Evolutionary conservation across 1,139 yeast species (phyloP).

Genomic region (Wickerhamomyces sp.): DNA sequence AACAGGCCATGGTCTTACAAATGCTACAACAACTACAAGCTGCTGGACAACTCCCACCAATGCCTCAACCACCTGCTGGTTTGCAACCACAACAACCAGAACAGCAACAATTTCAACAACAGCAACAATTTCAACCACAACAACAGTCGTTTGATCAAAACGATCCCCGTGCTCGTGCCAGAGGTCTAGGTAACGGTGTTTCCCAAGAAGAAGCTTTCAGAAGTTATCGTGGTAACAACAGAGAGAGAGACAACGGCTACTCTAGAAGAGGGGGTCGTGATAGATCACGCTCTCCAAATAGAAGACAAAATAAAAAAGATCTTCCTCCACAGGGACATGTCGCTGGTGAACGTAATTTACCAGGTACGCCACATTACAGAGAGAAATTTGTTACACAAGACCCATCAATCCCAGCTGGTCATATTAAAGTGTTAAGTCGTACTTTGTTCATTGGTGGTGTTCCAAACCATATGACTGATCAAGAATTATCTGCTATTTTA

Average conservation of each 20-base stretch:
- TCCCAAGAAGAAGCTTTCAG: constrained; percentile 7
- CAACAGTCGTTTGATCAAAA: constrained; percentile 2
- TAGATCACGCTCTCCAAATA: constrained; percentile 26
- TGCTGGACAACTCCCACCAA: constrained; percentile 24
- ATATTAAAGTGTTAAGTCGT: constrained; percentile 80
- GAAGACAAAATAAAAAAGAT: constrained; percentile 9
- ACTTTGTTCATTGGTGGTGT: constrained; percentile 94
- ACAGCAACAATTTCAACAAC: constrained; percentile 9
- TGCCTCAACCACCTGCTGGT: constrained; percentile 12
- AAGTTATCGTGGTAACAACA: constrained; percentile 21
- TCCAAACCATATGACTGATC: constrained; percentile 75
- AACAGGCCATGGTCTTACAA: constrained; percentile 42
- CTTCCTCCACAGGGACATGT: constrained; percentile 30
- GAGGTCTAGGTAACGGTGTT: constrained; percentile 20
- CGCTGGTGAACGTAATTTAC: constrained; percentile 57
- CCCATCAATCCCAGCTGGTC: constrained; percentile 68
- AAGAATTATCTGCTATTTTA: constrained; percentile 59
- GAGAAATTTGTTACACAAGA: constrained; percentile 70
- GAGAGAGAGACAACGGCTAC: constrained; percentile 13
- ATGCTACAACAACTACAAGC: constrained; percentile 34
- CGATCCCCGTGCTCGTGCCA: constrained; percentile 15
- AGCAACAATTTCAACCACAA: constrained; percentile 7
- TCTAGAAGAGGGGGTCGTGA: constrained; percentile 18
- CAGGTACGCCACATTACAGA: constrained; percentile 70
- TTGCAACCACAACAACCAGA: constrained; percentile 10